Evolutionary conservation across 2,329 filamentous ascomycete genomes (phyloP), one percentile per base, ranked within the genome.

Genomic region (Epichloe sp.): DNA sequence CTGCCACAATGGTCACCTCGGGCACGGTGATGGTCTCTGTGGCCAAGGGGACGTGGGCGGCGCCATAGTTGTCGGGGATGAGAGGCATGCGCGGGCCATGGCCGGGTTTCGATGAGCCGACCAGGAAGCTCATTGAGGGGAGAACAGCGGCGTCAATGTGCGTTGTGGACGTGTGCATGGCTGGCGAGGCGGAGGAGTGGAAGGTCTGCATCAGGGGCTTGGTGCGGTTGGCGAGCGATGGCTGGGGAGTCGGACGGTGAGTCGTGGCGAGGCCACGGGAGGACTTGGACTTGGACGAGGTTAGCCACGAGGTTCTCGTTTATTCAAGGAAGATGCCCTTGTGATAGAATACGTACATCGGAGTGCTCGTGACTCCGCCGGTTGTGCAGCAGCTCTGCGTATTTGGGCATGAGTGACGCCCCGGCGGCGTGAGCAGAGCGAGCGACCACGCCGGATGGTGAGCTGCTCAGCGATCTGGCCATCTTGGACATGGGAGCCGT

Each of bases 121-220:
- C 54, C 44, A 65, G 59, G n/a, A 56, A 54, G 47, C 68, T 64
- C 12, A 73, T 63, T 52, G 68, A 63, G 26, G 79, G 79, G 51
- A 83, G 70, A 54, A 79, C 64, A 54, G 74, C 68, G 61, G 68
- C 71, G 66, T 82, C 77, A 53, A 80, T 71, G 53, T 72, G 67
- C 44, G 60, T 61, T 42, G 62, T 57, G 31, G 68, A 60, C 11
- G 64, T 58, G 14, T 70, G 63, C 3, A 71, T 65, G n/a, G 72
- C 68, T 51, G 71, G 70, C 15, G 74, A 63, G 6, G 73, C 64
- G 17, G 74, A 71, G 21, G 73, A 72, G 59, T 70, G 69, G 69
- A 83, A 82, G 60, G 76, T 78, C 68, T 83, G 80, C 79, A 83
- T 83, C 51, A 83, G 67, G 41, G 78, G 79, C 59, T 75, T 68